Percentiles rank a stretch among this genome's conserved stretches.
phyloP scores from a whole-genome alignment of 1,139 yeast genomes.

The Sugiyamaella grinbergsii region DNA sequence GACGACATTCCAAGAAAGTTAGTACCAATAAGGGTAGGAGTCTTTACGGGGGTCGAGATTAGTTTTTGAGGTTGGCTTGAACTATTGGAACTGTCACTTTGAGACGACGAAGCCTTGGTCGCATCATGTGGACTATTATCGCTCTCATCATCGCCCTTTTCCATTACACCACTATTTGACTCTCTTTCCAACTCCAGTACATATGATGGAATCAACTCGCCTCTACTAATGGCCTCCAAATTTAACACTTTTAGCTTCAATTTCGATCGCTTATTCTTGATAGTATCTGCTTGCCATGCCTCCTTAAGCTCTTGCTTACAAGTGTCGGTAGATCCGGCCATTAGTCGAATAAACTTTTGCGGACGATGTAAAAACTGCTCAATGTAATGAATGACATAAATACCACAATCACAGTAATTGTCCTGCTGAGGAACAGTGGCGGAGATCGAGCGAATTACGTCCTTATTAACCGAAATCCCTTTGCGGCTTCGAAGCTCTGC shows the following conservation, averaged over 20 bases:
- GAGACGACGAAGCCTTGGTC: too few relatives aligned
- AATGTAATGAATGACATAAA: slow-evolving; percentile 82
- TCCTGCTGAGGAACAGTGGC: slow-evolving; percentile 81
- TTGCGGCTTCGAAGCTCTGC: slow-evolving; percentile 71
- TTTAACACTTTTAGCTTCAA: slow-evolving; percentile 10
- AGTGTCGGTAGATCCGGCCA: slow-evolving; percentile 43
- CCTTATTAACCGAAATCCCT: slow-evolving; percentile 50
- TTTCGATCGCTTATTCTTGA: slow-evolving; percentile 20
- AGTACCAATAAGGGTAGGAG: too few relatives aligned
- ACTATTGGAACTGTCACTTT: too few relatives aligned
- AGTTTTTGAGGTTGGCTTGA: too few relatives aligned
- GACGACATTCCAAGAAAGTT: too few relatives aligned
- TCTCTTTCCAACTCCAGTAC: not conserved
- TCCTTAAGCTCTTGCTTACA: slow-evolving; percentile 17
- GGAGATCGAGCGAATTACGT: slow-evolving; percentile 47
- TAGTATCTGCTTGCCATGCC: slow-evolving; percentile 22
- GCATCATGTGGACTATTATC: too few relatives aligned
- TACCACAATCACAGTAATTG: slow-evolving; percentile 93
- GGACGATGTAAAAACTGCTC: slow-evolving; percentile 62
- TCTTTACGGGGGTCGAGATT: too few relatives aligned
- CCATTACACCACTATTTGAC: too few relatives aligned
- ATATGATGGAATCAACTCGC: not conserved
- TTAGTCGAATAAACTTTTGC: slow-evolving; percentile 51
- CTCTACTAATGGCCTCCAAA: slow-evolving; percentile 7
- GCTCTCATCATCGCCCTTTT: too few relatives aligned